A percentile compares a stretch with the other conserved stretches of the same genome.
Conservation (phyloP, 2,329 filamentous ascomycete genomes). For the Aplosporella prunicola region DNA sequence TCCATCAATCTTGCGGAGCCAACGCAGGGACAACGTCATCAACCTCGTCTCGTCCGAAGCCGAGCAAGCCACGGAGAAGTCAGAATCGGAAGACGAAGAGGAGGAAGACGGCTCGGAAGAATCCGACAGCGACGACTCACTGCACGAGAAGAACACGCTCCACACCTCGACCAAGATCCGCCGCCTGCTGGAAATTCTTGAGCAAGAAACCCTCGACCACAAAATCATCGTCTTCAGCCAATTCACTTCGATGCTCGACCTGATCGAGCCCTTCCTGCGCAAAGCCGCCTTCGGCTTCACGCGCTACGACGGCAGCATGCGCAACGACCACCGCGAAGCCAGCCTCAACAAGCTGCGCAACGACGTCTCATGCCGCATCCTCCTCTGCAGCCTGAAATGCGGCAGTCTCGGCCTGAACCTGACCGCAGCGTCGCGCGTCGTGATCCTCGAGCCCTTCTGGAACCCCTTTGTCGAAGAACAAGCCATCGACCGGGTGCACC, state of each 20-base stretch:
- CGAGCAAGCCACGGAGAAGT: constrained; percentile 18
- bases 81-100: constrained; percentile 29
- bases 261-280: constrained; percentile 83
- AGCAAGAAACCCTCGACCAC: constrained; percentile 67
- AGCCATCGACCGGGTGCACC: constrained; percentile 95
- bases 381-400: constrained; percentile 90
- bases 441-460: constrained; percentile 97
- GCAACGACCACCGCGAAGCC: constrained; percentile 83
- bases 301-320: constrained; percentile 92
- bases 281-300: constrained; percentile 67
- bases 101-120: constrained; percentile 27
- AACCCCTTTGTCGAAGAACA: constrained; percentile 99
- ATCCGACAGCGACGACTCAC: constrained; percentile 22
- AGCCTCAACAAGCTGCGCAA: constrained; percentile 68
- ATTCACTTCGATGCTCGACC: constrained; percentile 96
- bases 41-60: constrained; percentile 43
- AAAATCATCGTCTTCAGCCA: constrained; percentile 99
- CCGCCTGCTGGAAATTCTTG: constrained; percentile 70
- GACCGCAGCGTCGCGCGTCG: constrained; percentile 83
- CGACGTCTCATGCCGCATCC: constrained; percentile 64
- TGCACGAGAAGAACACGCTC: constrained; percentile 35
- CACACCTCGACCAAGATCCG: constrained; percentile 83
- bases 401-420: constrained; percentile 88
- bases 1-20: constrained; percentile 15
- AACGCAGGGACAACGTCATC: constrained; percentile 38